Percentiles rank a stretch among this genome's conserved stretches.
Conservation (phyloP, 768 basidiomycete genomes). For the Sporobolomyces pararoseus region DNA sequence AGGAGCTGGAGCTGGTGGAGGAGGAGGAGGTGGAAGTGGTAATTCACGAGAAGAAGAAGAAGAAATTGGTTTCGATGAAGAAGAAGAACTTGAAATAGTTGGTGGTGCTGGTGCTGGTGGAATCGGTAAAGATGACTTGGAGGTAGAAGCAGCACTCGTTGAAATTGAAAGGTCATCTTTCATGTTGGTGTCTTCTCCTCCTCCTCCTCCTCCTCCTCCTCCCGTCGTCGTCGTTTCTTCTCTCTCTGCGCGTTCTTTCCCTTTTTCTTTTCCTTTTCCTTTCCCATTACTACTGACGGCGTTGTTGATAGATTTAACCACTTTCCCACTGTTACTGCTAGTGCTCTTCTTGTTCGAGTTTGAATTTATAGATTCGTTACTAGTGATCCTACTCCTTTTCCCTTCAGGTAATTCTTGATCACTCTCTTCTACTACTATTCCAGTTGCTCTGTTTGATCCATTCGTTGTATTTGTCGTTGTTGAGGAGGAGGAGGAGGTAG, state of each 20-base stretch:
- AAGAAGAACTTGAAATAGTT: background rate
- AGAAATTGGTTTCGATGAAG: too few relatives aligned
- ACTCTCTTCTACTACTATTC: background rate
- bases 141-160: background rate
- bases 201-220: background rate
- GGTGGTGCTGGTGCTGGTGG: background rate
- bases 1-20: background rate
- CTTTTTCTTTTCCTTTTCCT: slow-evolving; percentile 4
- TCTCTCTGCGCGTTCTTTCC: background rate
- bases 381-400: background rate
- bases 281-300: background rate
- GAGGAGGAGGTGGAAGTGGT: background rate
- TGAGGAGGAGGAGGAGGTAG: background rate
- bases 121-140: background rate
- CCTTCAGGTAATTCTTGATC: slow-evolving; percentile 4
- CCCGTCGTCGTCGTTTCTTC: too few relatives aligned
- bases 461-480: background rate
- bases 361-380: background rate
- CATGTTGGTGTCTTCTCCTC: slow-evolving; percentile 15
- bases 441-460: background rate
- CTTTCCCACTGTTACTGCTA: background rate
- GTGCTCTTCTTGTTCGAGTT: background rate
- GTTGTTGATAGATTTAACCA: too few relatives aligned
- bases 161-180: slow-evolving; percentile 1
- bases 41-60: too few relatives aligned